Base-by-base conservation (phyloP, 345 rosid genomes). In the Draba incana region DNA sequence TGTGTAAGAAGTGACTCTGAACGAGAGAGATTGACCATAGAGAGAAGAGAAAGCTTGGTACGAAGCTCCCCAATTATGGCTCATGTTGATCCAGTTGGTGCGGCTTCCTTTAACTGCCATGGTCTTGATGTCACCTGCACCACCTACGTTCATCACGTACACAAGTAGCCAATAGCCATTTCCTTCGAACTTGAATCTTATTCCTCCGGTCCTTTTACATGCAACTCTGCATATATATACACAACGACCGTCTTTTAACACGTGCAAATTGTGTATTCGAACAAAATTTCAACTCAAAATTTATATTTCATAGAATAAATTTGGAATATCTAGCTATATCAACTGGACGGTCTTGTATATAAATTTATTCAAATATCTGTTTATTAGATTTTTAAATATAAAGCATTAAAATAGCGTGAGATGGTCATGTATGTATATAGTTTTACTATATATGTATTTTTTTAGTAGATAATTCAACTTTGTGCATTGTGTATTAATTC, bases 31-130 rank as follows among this genome's bases (percentile, higher is more conserved):
- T 62, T 92, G 98, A 20, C 97, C 92, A 1, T 77, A 62, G 0
- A 92, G 83, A 33, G 82, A 69, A 25, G 98, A 83, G 52, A 92
- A 89, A 14, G 97, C 98, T 66, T 92, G 98, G 57, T 88, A 92
- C 0, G 98, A 84, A 59, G 97, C 98, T 44, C 98, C 95, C 95
- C 97, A 89, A 39, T 92, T 89, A 62, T 92, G 97, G 83, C 88
- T 86, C 98, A 89, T 92, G 66, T 76, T 50, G 2, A 92, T 86
- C 97, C 97, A 92, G 9, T 77, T 77, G 0, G 98, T 86, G 35
- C 38, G 78, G 79, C 83, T 88, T 24, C 98, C 98, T 67, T 82
- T 87, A 3, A 89, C 88, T 76, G 84, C 81, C 79, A 92, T 76
- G 54, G 13, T 9, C 8, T 64, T 68, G 3, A 87, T 60, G 57